phyloP scores from a whole-genome alignment of 129 eudicot species.

The Solidago caesia region DNA sequence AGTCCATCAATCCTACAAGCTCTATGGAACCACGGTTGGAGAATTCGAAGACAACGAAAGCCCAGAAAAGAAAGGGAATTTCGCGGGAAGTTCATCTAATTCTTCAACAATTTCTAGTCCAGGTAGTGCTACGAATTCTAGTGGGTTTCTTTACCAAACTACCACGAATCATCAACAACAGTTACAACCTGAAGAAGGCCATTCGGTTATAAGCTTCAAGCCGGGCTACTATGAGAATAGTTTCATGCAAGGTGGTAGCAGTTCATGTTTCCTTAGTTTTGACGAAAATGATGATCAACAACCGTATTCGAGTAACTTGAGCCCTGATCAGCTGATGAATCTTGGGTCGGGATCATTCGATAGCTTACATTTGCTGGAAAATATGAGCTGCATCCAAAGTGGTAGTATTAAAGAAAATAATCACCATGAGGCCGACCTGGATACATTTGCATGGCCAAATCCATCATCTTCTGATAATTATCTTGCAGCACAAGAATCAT shows the following conservation, averaged over 20 bases:
- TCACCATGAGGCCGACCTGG: slow-evolving; percentile 31
- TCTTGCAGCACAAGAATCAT: slow-evolving; percentile 42
- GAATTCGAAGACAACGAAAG: slow-evolving; percentile 36
- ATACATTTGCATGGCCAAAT: slow-evolving; percentile 59
- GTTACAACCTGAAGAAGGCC: slow-evolving; percentile 51
- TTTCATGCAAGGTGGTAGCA: slow-evolving; percentile 43
- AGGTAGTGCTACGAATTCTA: slow-evolving; percentile 56
- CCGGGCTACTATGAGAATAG: slow-evolving; percentile 46
- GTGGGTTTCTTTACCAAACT: slow-evolving; percentile 33
- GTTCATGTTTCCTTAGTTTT: slow-evolving; percentile 63
- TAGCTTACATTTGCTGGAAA: slow-evolving; percentile 40
- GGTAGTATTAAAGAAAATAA: slow-evolving; percentile 26
- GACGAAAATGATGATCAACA: slow-evolving; percentile 43
- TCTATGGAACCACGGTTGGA: slow-evolving; percentile 29
- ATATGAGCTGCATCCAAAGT: slow-evolving; percentile 40
- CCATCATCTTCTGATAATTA: slow-evolving; percentile 33
- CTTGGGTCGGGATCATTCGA: slow-evolving; percentile 32
- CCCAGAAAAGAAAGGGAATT: slow-evolving; percentile 41
- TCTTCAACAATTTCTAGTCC: slow-evolving; percentile 80
- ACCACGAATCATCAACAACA: slow-evolving; percentile 31
- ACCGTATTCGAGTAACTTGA: slow-evolving; percentile 30
- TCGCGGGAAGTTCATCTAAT: slow-evolving; percentile 41
- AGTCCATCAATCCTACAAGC: slow-evolving; percentile 36
- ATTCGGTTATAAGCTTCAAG: slow-evolving; percentile 70
- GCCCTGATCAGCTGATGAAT: slow-evolving; percentile 32